These are phyloP conservation scores for Lenzites betulinus DNA, from an alignment of 768 basidiomycete genomes.

Conservation along the genomic window DNA sequence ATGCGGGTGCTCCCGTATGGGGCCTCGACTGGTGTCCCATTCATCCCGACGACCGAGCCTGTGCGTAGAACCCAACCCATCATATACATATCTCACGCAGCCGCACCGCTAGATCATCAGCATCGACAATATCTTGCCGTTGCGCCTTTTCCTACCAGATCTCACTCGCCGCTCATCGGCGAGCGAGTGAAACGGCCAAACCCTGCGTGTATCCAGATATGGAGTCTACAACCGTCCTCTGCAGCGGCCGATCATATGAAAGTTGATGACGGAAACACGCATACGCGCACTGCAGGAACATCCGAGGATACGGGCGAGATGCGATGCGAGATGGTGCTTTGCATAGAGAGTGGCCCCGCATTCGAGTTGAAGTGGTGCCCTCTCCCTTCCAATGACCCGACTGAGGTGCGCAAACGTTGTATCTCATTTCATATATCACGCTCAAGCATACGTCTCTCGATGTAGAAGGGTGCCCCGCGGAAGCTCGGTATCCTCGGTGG, in stretches of 20 bases:
- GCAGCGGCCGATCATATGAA: constrained; percentile 12
- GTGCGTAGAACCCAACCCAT: constrained; percentile 40
- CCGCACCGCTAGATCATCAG: constrained; percentile 42
- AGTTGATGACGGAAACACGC: not conserved
- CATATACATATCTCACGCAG: not conserved
- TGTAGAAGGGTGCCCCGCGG: constrained; percentile 23
- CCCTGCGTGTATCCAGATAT: constrained; percentile 82
- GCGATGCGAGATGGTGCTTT: constrained; percentile 83
- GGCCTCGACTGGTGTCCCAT: constrained; percentile 94
- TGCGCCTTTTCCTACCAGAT: constrained; percentile 66
- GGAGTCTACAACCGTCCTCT: constrained; percentile 52
- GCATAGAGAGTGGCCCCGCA: constrained; percentile 78
- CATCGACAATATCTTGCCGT: constrained; percentile 85
- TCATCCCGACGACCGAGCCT: constrained; percentile 52
- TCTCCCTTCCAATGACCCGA: constrained; percentile 71
- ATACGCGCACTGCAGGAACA: not conserved
- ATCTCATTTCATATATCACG: too few species aligned
- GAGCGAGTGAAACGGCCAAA: constrained; percentile 54
- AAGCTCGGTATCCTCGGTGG: constrained; percentile 87
- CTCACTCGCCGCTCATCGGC: constrained; percentile 69
- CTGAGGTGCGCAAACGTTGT: constrained; percentile 28
- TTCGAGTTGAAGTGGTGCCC: constrained; percentile 93
- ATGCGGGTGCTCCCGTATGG: constrained; percentile 89
- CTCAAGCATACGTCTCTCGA: too few species aligned
- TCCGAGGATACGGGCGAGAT: constrained; percentile 47